phyloP scores from a whole-genome alignment of 2,329 filamentous ascomycete genomes.

The Aciculosporium take region DNA sequence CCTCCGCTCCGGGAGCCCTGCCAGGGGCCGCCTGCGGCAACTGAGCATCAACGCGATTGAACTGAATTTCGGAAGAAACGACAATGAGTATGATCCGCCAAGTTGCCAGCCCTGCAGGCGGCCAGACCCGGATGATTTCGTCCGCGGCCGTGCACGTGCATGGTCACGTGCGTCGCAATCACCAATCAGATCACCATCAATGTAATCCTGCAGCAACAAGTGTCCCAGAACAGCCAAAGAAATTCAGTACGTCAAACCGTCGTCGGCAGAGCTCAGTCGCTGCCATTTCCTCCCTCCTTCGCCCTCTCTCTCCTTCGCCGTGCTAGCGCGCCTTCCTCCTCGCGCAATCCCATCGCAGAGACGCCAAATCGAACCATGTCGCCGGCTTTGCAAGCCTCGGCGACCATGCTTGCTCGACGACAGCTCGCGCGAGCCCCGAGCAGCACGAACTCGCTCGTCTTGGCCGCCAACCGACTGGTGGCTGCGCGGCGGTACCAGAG shows the following conservation, averaged over 20 bases:
- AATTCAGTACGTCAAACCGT: constrained; percentile 5
- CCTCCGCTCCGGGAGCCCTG: no score
- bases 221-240: not conserved
- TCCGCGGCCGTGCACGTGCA: not conserved
- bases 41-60: no score
- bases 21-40: no score
- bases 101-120: no score
- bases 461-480: constrained; percentile 10
- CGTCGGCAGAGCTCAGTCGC: constrained; percentile 12
- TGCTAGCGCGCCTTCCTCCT: not conserved
- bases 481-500: constrained; percentile 11
- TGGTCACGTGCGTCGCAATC: not conserved
- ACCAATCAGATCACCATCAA: constrained; percentile 24
- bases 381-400: constrained; percentile 17
- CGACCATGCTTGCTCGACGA: constrained; percentile 22
- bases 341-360: not conserved
- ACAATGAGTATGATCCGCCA: no score
- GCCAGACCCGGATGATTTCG: no score
- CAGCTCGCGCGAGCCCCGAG: constrained; percentile 17
- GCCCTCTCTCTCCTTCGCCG: constrained; percentile 1
- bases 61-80: no score
- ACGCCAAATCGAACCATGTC: constrained; percentile 14
- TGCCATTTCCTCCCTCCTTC: constrained; percentile 8
- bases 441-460: constrained; percentile 9
- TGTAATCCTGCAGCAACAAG: constrained; percentile 25